Conservation (phyloP, 805 yeast genomes). For the Barnettozyma sp. region DNA sequence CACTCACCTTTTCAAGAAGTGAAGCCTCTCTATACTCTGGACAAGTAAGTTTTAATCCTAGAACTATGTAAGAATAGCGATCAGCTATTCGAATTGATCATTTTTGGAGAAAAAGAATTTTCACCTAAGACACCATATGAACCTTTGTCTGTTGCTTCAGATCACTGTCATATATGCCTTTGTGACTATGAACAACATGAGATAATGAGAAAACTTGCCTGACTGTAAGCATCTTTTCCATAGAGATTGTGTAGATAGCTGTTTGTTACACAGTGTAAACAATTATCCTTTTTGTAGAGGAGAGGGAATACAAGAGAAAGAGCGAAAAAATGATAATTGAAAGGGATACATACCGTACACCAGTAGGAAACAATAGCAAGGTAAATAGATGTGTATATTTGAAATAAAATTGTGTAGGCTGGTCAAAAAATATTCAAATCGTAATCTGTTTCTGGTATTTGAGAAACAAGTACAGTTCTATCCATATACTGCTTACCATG, state of each 20-base stretch:
- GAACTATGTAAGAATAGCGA: conserved; percentile 37
- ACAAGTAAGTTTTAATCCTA: not conserved
- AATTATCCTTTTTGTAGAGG: conserved; percentile 53
- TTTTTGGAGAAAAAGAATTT: no score
- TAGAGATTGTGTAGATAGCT: conserved; percentile 48
- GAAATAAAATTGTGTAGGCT: not conserved
- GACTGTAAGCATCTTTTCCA: conserved; percentile 49
- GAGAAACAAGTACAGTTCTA: conserved; percentile 61
- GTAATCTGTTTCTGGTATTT: conserved; percentile 53
- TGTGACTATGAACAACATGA: conserved; percentile 42
- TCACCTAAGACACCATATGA: not conserved
- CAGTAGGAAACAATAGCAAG: not conserved
- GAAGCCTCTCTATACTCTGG: not conserved
- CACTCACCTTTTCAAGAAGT: no score
- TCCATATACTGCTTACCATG: conserved; percentile 66
- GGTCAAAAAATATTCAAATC: conserved; percentile 27
- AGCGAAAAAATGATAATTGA: not conserved
- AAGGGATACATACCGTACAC: no score
- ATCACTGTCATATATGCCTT: conserved; percentile 45
- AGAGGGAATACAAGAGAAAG: conserved; percentile 29
- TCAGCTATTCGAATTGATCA: conserved; percentile 21
- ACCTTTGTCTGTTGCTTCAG: not conserved
- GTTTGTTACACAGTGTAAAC: conserved; percentile 47
- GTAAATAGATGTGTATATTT: not conserved
- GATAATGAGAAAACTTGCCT: conserved; percentile 36